A percentile compares a stretch with the other conserved stretches of the same genome.
Conservation (phyloP, 2,329 filamentous ascomycete genomes). For the Aspergillus flavus region DNA sequence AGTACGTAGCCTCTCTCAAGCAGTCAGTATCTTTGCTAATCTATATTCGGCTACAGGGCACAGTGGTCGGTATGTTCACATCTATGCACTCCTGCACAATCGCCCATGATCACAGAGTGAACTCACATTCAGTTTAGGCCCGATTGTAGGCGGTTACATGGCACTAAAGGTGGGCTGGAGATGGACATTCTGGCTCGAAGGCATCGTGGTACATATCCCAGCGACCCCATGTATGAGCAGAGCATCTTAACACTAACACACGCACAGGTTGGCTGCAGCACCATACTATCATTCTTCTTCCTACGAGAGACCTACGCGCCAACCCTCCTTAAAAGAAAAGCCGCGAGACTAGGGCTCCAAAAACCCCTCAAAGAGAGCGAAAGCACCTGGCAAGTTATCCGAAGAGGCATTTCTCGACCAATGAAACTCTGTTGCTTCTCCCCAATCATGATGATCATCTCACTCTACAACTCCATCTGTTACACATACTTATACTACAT, state of each 20-base stretch:
- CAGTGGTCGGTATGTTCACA: background rate
- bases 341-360: background rate
- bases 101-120: background rate
- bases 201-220: background rate
- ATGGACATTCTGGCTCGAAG: conserved; percentile 5
- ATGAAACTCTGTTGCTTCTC: conserved; percentile 63
- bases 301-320: conserved; percentile 1
- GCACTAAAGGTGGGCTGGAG: background rate
- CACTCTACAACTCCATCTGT: conserved; percentile 62
- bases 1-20: background rate
- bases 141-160: conserved; percentile 7
- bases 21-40: background rate
- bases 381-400: background rate
- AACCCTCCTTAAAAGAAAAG: background rate
- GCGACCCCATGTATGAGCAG: background rate
- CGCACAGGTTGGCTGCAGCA: background rate
- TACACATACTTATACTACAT: conserved; percentile 53
- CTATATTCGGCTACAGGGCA: background rate
- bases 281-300: background rate
- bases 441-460: conserved; percentile 62
- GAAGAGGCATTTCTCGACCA: background rate
- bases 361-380: background rate
- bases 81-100: background rate
- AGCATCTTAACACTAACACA: background rate
- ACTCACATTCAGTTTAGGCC: background rate